These are phyloP conservation scores for Castanopsis chinensis DNA, from an alignment of 306 rosid species.

Conservation along the genomic window DNA sequence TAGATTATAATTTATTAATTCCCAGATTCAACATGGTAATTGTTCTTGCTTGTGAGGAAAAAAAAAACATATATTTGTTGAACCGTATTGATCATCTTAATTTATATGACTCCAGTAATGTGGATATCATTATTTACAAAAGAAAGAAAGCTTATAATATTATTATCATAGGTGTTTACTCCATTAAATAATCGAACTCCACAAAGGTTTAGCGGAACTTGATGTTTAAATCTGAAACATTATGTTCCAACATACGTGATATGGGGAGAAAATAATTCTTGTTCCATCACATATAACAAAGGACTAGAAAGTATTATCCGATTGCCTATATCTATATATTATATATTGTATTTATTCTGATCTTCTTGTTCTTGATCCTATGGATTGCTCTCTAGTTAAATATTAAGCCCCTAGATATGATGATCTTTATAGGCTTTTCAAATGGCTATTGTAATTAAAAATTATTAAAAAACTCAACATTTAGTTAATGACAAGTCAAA, in stretches of 20 bases:
- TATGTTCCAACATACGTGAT: too few relatives aligned
- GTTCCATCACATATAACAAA: neutral
- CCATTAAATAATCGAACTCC: constrained; percentile 11
- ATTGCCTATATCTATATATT: neutral
- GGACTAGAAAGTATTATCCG: neutral
- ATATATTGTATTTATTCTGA: neutral
- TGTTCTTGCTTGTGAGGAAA: too few relatives aligned
- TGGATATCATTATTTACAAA: constrained; percentile 12
- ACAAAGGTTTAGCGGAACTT: neutral
- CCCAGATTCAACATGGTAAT: too few relatives aligned
- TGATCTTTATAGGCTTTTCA: constrained; percentile 9
- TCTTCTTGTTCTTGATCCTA: neutral
- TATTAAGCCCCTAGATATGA: neutral
- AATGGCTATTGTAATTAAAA: constrained; percentile 16
- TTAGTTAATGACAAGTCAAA: too few relatives aligned
- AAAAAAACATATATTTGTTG: too few relatives aligned
- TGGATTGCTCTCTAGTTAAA: constrained; percentile 1
- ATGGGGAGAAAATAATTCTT: neutral
- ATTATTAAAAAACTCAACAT: neutral
- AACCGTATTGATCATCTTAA: too few relatives aligned
- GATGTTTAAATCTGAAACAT: too few relatives aligned
- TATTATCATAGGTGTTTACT: neutral
- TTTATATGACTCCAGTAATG: neutral
- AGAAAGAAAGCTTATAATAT: neutral
- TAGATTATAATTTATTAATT: too few relatives aligned